A percentile compares a stretch with the other conserved stretches of the same genome.
phyloP scores from a whole-genome alignment of 495 filamentous ascomycete genomes.

The Hypoxylon crocopeplum region DNA sequence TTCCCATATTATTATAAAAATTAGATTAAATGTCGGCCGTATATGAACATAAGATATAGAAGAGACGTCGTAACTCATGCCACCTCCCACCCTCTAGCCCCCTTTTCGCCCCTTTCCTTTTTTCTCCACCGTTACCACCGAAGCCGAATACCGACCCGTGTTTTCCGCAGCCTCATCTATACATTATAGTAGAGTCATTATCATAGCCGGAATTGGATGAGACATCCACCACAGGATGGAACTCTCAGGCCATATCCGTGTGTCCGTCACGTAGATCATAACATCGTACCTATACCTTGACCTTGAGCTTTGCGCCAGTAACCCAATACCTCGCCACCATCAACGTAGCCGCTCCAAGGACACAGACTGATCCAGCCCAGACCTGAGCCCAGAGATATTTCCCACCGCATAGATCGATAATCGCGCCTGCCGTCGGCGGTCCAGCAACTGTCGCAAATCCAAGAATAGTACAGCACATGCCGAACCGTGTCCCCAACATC shows the following conservation, averaged over 20 bases:
- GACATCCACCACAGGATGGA: conserved; percentile 2
- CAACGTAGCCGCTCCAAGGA: conserved; percentile 29
- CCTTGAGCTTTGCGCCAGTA: conserved; percentile 14
- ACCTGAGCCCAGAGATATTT: conserved; percentile 49
- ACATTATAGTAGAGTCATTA: conserved; percentile 17
- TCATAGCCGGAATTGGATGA: conserved; percentile 4
- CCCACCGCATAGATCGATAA: conserved; percentile 47
- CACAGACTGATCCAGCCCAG: conserved; percentile 49
- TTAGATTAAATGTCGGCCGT: conserved; percentile 9
- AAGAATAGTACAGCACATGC: conserved; percentile 52
- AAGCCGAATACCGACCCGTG: conserved; percentile 18
- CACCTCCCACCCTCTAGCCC: not conserved
- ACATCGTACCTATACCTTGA: conserved; percentile 15
- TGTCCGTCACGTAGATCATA: not conserved
- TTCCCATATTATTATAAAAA: too few relatives aligned
- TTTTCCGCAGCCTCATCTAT: conserved; percentile 7
- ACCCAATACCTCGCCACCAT: conserved; percentile 24
- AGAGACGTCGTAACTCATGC: conserved; percentile 22
- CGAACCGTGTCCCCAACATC: conserved; percentile 54
- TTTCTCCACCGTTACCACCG: not conserved
- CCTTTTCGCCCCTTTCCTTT: conserved; percentile 1
- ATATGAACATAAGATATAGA: conserved; percentile 2
- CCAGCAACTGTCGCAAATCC: conserved; percentile 52
- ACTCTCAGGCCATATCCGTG: not conserved
- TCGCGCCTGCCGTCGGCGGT: conserved; percentile 52